Evolutionary conservation across 495 filamentous ascomycete species (phyloP).

Genomic region (Diplogelasinospora grovesii): DNA sequence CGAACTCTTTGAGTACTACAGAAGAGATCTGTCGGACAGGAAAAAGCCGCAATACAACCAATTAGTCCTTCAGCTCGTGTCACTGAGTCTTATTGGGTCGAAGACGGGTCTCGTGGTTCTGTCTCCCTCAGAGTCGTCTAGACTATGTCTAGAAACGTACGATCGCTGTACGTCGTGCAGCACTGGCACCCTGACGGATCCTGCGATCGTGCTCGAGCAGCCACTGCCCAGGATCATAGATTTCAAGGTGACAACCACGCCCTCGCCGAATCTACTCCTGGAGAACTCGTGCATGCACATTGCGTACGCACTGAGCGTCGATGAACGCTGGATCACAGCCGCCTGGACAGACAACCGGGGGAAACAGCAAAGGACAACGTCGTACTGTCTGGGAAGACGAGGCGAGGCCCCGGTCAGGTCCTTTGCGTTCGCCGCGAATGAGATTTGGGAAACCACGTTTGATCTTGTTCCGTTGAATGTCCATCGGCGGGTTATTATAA

Average conservation of each 20-base stretch:
- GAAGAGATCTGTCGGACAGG: constrained; percentile 44
- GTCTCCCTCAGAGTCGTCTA: constrained; percentile 56
- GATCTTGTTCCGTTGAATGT: constrained; percentile 68
- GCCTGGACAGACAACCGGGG: constrained; percentile 91
- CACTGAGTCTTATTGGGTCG: constrained; percentile 62
- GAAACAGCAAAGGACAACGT: constrained; percentile 65
- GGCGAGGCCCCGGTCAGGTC: constrained; percentile 46
- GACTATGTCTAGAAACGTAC: constrained; percentile 78
- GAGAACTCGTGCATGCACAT: constrained; percentile 83
- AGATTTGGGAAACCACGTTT: constrained; percentile 81
- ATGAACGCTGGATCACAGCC: constrained; percentile 79
- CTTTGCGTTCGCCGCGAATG: constrained; percentile 59
- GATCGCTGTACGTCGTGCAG: constrained; percentile 65
- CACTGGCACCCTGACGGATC: constrained; percentile 49
- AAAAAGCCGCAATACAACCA: constrained; percentile 52
- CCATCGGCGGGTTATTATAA: constrained; percentile 74
- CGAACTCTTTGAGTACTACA: constrained; percentile 65
- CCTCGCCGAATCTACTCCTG: constrained; percentile 66
- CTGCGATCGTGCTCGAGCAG: constrained; percentile 71
- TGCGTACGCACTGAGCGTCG: constrained; percentile 73
- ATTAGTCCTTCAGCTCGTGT: constrained; percentile 76
- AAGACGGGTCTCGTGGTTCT: constrained; percentile 59
- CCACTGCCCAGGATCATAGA: constrained; percentile 63
- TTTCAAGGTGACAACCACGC: constrained; percentile 65
- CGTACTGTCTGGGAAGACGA: constrained; percentile 69